These are phyloP conservation scores for Naganishia sp. DNA, from an alignment of 1,284 basidiomycete genomes.

Conservation along the genomic window DNA sequence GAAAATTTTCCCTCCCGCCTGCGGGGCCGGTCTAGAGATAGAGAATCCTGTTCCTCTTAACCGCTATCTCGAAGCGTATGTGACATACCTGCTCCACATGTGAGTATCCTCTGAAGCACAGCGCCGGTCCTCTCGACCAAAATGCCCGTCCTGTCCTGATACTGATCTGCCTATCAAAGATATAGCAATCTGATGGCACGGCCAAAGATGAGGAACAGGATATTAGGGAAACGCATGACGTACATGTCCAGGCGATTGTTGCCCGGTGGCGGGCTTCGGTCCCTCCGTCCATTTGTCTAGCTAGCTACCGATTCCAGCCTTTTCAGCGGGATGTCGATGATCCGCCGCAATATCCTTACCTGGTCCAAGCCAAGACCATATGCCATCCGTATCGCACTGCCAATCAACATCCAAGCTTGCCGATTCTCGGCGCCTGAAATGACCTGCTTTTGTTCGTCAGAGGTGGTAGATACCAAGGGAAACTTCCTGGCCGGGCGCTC, in stretches of 20 bases:
- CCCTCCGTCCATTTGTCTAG: slow-evolving; percentile 37
- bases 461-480: slow-evolving; percentile 4
- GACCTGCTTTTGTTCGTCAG: slow-evolving; percentile 22
- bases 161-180: slow-evolving; percentile 49
- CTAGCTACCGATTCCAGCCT: not conserved
- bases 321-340: not conserved
- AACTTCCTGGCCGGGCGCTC: slow-evolving; percentile 36
- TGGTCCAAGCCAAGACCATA: slow-evolving; percentile 52
- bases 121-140: slow-evolving; percentile 52
- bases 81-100: slow-evolving; percentile 36
- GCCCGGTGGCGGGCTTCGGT: slow-evolving; percentile 48
- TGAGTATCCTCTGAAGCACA: slow-evolving; percentile 53
- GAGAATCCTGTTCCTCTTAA: not conserved
- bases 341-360: slow-evolving; percentile 25
- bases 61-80: too few relatives aligned
- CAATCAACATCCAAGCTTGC: slow-evolving; percentile 53
- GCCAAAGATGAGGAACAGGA: slow-evolving; percentile 16
- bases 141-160: slow-evolving; percentile 52
- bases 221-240: slow-evolving; percentile 29
- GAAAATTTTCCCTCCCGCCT: slow-evolving; percentile 49
- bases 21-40: slow-evolving; percentile 48
- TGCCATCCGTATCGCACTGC: slow-evolving; percentile 48
- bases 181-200: slow-evolving; percentile 46
- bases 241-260: slow-evolving; percentile 52
- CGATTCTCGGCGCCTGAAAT: slow-evolving; percentile 48